phyloP scores from a whole-genome alignment of 805 yeast species.

The Diddensiella santjacobensis region DNA sequence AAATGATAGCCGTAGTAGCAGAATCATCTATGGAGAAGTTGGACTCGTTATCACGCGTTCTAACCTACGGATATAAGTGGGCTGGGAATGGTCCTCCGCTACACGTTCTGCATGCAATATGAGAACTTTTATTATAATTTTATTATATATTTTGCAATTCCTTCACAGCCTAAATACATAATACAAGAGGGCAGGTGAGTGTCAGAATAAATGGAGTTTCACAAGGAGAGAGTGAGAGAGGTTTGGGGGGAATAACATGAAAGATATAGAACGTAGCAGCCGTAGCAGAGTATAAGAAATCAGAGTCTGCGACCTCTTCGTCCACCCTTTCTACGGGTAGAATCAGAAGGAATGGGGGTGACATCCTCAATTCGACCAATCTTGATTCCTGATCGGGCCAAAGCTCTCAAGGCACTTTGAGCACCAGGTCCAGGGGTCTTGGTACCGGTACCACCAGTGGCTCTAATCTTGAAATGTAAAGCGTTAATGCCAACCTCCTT shows the following conservation, averaged over 20 bases:
- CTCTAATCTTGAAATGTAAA: constrained; percentile 99
- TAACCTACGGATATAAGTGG: too few species aligned
- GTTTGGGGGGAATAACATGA: background rate
- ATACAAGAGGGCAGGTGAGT: background rate
- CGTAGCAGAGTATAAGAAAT: constrained; percentile 8
- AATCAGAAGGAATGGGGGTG: constrained; percentile 99
- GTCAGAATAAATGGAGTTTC: background rate
- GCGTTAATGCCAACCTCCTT: constrained; percentile 99
- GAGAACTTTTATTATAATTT: background rate
- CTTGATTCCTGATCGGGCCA: constrained; percentile 99
- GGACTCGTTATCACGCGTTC: too few species aligned
- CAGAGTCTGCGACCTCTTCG: constrained; percentile 99
- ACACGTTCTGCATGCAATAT: too few species aligned
- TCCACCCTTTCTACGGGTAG: constrained; percentile 99
- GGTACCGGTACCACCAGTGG: constrained; percentile 99
- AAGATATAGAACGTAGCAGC: background rate
- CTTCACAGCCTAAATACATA: constrained; percentile 3
- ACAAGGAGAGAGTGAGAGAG: background rate
- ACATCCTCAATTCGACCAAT: constrained; percentile 99
- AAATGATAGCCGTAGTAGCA: too few species aligned
- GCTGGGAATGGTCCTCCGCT: too few species aligned
- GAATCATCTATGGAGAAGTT: too few species aligned
- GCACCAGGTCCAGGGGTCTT: constrained; percentile 99
- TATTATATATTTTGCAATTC: background rate
- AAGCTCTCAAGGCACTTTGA: constrained; percentile 98